Percentiles rank a stretch among this genome's conserved stretches.
phyloP scores from a whole-genome alignment of 306 rosid genomes.

The Malus orientalis region DNA sequence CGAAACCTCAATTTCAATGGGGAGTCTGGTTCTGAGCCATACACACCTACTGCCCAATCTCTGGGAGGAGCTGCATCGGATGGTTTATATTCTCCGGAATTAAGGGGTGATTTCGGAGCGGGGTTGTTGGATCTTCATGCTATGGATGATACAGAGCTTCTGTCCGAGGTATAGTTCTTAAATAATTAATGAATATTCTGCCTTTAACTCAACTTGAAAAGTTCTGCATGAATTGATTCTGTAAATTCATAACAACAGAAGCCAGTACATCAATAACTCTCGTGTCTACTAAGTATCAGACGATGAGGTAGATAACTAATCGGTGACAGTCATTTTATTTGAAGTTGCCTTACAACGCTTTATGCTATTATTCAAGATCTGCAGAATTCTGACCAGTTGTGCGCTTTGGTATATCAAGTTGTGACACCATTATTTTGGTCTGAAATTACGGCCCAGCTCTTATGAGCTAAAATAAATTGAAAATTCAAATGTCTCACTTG shows the following conservation, averaged over 20 bases:
- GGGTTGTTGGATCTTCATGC: constrained; percentile 98
- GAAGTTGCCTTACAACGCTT: background rate
- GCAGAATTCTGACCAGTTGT: background rate
- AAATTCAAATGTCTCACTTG: background rate
- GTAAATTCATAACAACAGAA: background rate
- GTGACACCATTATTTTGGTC: background rate
- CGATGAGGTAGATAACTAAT: background rate
- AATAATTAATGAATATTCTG: background rate
- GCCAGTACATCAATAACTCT: too few species aligned
- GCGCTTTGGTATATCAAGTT: background rate
- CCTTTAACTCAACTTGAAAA: background rate
- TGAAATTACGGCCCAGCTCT: background rate
- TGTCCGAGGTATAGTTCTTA: constrained; percentile 59
- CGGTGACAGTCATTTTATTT: background rate
- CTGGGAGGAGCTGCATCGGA: constrained; percentile 56
- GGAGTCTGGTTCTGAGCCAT: constrained; percentile 81
- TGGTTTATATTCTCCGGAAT: constrained; percentile 74
- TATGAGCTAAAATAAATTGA: background rate
- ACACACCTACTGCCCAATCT: constrained; percentile 55
- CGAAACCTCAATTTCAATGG: constrained; percentile 89
- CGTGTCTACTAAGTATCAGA: background rate
- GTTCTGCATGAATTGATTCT: background rate
- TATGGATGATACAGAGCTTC: constrained; percentile 96
- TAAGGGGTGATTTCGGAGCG: constrained; percentile 93
- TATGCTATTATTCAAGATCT: background rate